phyloP scores from a whole-genome alignment of 1,284 basidiomycete genomes.

The Abortiporus biennis region DNA sequence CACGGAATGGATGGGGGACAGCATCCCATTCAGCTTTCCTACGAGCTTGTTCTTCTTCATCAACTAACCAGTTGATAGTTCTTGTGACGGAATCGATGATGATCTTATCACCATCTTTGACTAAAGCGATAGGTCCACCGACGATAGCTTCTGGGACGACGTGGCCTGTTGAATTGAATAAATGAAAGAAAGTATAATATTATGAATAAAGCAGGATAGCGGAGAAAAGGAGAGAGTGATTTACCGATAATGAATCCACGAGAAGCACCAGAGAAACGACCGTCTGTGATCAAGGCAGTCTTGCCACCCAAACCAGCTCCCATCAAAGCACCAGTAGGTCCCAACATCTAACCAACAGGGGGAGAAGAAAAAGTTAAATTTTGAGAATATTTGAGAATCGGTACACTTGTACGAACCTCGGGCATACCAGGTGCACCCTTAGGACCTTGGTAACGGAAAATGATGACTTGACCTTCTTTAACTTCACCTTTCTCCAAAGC shows the following conservation, averaged over 20 bases:
- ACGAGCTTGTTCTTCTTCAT: constrained; percentile 70
- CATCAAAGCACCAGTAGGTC: constrained; percentile 86
- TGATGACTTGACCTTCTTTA: constrained; percentile 79
- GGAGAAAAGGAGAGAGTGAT: constrained; percentile 10
- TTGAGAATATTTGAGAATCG: neutral
- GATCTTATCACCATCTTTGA: constrained; percentile 88
- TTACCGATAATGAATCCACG: constrained; percentile 60
- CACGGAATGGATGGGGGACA: constrained; percentile 60
- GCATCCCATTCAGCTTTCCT: constrained; percentile 72
- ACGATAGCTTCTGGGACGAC: constrained; percentile 90
- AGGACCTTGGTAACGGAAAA: constrained; percentile 94
- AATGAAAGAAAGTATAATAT: neutral
- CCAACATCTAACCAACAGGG: constrained; percentile 29
- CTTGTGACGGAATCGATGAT: constrained; percentile 77
- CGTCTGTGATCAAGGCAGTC: constrained; percentile 94
- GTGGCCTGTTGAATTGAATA: constrained; percentile 50
- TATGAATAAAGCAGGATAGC: neutral
- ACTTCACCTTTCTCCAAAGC: constrained; percentile 82
- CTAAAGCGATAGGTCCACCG: constrained; percentile 93
- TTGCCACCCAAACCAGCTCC: constrained; percentile 89
- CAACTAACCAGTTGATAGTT: constrained; percentile 78
- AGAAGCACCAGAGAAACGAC: constrained; percentile 86
- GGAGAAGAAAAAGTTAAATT: no score
- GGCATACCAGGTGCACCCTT: constrained; percentile 98
- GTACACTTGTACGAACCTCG: constrained; percentile 42